Evolutionary conservation across 257 asterid genomes (phyloP).

Genomic region (Solanum chilense): DNA sequence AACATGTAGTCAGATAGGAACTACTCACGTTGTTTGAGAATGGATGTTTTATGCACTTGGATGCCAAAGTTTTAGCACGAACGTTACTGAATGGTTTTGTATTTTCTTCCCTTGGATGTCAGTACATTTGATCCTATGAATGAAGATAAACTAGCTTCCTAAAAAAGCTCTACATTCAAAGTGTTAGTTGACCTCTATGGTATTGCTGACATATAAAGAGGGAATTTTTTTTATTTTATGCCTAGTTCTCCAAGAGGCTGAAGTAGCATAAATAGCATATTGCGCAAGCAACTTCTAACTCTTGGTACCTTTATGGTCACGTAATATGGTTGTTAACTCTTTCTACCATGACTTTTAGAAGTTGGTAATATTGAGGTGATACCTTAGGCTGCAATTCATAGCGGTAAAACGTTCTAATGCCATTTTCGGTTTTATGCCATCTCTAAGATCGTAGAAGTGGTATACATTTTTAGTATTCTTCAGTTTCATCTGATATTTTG

Average conservation of each 20-base stretch:
- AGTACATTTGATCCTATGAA: background rate
- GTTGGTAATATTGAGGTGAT: background rate
- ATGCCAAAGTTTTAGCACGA: background rate
- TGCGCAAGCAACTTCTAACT: background rate
- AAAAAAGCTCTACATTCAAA: background rate
- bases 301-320: background rate
- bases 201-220: background rate
- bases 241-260: background rate
- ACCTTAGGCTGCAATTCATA: background rate
- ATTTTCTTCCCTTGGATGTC: background rate
- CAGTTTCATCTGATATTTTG: background rate
- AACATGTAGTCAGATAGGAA: background rate
- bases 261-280: background rate
- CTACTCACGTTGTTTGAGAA: background rate
- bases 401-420: background rate
- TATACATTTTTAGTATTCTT: background rate
- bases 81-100: background rate
- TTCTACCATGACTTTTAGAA: background rate
- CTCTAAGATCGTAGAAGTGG: background rate
- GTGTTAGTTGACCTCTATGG: background rate
- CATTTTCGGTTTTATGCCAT: background rate
- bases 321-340: background rate
- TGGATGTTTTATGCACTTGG: background rate
- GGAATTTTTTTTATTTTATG: background rate
- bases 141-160: background rate